phyloP scores from a whole-genome alignment of 2,329 filamentous ascomycete genomes.

The Eutypa lata region DNA sequence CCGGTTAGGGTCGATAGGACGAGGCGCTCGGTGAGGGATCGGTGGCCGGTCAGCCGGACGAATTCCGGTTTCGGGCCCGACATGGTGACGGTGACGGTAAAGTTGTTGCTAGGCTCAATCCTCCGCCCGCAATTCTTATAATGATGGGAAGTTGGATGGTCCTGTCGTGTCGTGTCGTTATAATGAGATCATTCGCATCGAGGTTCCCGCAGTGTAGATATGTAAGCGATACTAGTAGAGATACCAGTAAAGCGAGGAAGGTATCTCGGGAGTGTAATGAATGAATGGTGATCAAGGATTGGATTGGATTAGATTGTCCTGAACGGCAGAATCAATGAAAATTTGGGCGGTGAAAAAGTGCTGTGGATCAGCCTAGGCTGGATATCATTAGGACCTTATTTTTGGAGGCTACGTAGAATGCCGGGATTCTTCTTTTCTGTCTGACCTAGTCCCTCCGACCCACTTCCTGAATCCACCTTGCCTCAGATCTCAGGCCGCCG shows the following conservation, averaged over 20 bases:
- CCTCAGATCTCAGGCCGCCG: too few relatives aligned
- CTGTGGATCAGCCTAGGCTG: neutral
- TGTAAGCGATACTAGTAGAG: too few relatives aligned
- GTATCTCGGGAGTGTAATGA: too few relatives aligned
- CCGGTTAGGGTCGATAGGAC: constrained; percentile 90
- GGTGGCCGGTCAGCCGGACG: constrained; percentile 79
- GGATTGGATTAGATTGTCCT: neutral
- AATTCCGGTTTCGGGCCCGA: constrained; percentile 43
- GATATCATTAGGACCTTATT: neutral
- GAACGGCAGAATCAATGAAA: constrained; percentile 15
- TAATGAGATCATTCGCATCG: too few relatives aligned
- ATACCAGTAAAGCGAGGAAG: too few relatives aligned
- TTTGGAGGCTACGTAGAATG: neutral
- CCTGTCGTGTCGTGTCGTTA: too few relatives aligned
- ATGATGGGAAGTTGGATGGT: neutral
- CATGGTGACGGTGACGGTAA: constrained; percentile 9
- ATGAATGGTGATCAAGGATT: neutral
- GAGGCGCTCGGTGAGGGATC: constrained; percentile 77
- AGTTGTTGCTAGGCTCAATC: neutral
- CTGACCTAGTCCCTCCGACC: too few relatives aligned
- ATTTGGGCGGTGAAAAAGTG: constrained; percentile 12
- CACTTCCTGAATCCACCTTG: too few relatives aligned
- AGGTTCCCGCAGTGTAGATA: too few relatives aligned
- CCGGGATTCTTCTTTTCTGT: neutral
- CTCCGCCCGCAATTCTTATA: neutral